A percentile compares a stretch with the other conserved stretches of the same genome.
These are phyloP conservation scores for Globisporangium acanthophoron DNA, from an alignment of 352 stramenopile species.

Conservation along the genomic window DNA sequence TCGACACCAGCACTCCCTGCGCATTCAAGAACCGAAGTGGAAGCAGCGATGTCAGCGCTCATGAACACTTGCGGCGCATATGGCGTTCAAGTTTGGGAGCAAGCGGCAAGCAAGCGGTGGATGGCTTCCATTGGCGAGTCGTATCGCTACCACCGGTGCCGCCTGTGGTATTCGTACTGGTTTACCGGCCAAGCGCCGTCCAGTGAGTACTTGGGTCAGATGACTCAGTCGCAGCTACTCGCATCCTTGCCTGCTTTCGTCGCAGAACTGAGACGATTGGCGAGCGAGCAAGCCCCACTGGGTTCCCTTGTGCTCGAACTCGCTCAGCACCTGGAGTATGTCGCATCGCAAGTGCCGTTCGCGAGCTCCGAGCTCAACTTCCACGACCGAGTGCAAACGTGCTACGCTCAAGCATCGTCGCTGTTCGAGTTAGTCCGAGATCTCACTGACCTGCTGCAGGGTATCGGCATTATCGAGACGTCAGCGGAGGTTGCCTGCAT, in stretches of 20 bases:
- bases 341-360: conserved; percentile 23
- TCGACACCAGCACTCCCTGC: conserved; percentile 16
- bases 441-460: conserved; percentile 45
- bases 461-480: conserved; percentile 41
- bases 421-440: conserved; percentile 36
- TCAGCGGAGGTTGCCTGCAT: conserved; percentile 17
- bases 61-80: conserved; percentile 4
- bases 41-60: conserved; percentile 3
- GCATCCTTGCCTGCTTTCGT: conserved; percentile 33
- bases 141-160: conserved; percentile 19
- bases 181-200: conserved; percentile 8
- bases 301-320: conserved; percentile 37
- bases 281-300: conserved; percentile 24
- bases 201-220: conserved; percentile 3
- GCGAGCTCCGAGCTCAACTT: conserved; percentile 16
- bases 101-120: conserved; percentile 5
- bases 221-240: conserved; percentile 35
- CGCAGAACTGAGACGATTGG: conserved; percentile 26
- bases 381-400: conserved; percentile 28
- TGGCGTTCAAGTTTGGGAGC: conserved; percentile 1
- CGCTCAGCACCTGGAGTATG: conserved; percentile 48
- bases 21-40: not conserved
- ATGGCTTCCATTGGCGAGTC: not conserved
- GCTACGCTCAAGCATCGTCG: conserved; percentile 24
- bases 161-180: conserved; percentile 41